Percentiles rank a stretch among this genome's conserved stretches.
Conservation (phyloP, 2,329 filamentous ascomycete species). For the Alternaria solani region DNA sequence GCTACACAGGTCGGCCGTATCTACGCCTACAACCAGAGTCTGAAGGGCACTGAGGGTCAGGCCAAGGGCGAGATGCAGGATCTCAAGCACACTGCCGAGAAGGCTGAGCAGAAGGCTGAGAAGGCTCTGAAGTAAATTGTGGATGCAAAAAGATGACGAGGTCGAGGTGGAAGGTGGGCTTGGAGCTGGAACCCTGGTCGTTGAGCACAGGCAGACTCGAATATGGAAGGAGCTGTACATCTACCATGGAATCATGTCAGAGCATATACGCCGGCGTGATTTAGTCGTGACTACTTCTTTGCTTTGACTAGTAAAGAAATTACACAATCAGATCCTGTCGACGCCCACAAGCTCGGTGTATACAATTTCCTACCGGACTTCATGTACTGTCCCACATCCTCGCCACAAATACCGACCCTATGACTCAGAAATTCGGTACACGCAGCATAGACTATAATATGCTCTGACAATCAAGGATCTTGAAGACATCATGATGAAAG, state of each 20-base stretch:
- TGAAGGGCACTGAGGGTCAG: slow-evolving; percentile 61
- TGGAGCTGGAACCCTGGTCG: background rate
- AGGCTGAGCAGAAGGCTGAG: slow-evolving; percentile 38
- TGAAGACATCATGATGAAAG: background rate
- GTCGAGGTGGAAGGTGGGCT: background rate
- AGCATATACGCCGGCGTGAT: background rate
- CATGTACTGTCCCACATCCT: background rate
- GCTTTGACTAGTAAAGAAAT: background rate
- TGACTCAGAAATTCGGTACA: background rate
- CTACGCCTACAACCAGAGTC: slow-evolving; percentile 67
- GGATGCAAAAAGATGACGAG: background rate
- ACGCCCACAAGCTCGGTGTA: background rate
- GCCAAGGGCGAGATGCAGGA: slow-evolving; percentile 48
- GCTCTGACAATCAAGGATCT: background rate
- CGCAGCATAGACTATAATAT: background rate
- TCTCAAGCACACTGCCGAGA: slow-evolving; percentile 41
- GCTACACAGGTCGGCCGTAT: slow-evolving; percentile 84
- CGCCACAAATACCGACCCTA: background rate
- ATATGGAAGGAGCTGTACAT: background rate
- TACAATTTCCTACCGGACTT: background rate
- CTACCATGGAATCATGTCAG: background rate
- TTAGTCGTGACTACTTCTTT: background rate
- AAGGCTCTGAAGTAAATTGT: slow-evolving; percentile 8
- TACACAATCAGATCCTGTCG: background rate
- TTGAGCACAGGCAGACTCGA: background rate